Conservation (phyloP, 2,329 filamentous ascomycete genomes). For the Xylaria hypoxylon region DNA sequence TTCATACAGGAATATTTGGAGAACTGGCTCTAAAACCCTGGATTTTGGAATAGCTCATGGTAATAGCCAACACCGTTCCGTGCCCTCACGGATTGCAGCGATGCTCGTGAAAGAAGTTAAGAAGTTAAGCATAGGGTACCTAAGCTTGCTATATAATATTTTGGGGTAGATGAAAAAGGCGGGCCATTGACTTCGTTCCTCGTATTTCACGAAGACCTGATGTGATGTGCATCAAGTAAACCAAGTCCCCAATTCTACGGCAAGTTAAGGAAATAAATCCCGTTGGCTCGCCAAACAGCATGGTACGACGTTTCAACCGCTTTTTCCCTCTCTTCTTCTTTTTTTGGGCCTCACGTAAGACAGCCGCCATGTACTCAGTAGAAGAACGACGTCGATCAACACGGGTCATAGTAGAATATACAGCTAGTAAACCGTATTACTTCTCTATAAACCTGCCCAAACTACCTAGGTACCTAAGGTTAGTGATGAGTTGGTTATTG, state of each 20-base stretch:
- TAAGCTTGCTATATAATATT: background rate
- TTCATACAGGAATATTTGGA: background rate
- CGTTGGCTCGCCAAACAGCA: background rate
- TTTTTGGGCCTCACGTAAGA: background rate
- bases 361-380: too few species aligned
- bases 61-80: background rate
- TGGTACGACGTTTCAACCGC: too few species aligned
- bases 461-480: too few species aligned
- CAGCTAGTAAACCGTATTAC: too few species aligned
- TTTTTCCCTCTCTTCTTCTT: background rate
- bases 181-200: background rate
- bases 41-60: background rate
- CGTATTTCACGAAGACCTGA: background rate
- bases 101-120: background rate
- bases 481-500: too few species aligned
- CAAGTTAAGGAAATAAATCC: background rate
- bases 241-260: background rate
- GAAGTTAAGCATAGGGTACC: background rate
- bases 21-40: background rate
- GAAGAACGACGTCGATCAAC: too few species aligned
- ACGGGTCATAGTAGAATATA: too few species aligned
- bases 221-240: background rate
- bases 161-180: background rate
- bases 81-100: background rate
- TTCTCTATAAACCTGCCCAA: too few species aligned